Percentiles rank a stretch among this genome's conserved stretches.
Conservation (phyloP, 495 filamentous ascomycete species). For the Penicillium diatomitis region DNA sequence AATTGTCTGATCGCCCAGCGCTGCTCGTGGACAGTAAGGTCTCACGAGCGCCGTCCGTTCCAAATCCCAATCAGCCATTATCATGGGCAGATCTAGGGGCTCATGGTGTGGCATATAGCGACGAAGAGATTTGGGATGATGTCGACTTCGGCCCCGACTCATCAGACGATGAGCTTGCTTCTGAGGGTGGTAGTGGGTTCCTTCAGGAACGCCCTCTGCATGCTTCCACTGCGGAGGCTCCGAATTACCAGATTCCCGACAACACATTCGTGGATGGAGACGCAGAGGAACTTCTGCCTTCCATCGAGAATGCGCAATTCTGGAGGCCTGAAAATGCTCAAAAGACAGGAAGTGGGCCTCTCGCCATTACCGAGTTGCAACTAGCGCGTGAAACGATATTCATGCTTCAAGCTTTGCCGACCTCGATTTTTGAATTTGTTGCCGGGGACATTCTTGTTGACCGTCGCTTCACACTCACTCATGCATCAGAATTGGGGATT, state of each 20-base stretch:
- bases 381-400: constrained; percentile 69
- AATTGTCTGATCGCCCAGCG: constrained; percentile 73
- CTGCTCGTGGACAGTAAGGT: constrained; percentile 55
- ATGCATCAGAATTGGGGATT: constrained; percentile 30
- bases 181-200: constrained; percentile 23
- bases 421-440: constrained; percentile 51
- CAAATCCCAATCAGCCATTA: constrained; percentile 34
- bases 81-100: constrained; percentile 69
- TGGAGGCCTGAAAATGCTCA: constrained; percentile 43
- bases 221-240: constrained; percentile 13
- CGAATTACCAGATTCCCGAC: constrained; percentile 30
- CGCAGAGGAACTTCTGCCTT: constrained; percentile 33
- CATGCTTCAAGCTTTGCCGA: constrained; percentile 75
- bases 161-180: constrained; percentile 46
- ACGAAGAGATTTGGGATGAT: constrained; percentile 68
- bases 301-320: constrained; percentile 51
- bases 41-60: constrained; percentile 42
- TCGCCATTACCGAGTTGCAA: constrained; percentile 60
- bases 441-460: constrained; percentile 32
- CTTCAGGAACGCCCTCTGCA: constrained; percentile 14
- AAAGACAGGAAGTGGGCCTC: constrained; percentile 28
- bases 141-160: constrained; percentile 62
- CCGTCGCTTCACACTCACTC: constrained; percentile 27
- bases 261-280: constrained; percentile 27
- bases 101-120: constrained; percentile 59